Evolutionary conservation across 306 rosid genomes (phyloP), one percentile per base, ranked within the genome.

Genomic region (Styphnolobium japonicum): DNA sequence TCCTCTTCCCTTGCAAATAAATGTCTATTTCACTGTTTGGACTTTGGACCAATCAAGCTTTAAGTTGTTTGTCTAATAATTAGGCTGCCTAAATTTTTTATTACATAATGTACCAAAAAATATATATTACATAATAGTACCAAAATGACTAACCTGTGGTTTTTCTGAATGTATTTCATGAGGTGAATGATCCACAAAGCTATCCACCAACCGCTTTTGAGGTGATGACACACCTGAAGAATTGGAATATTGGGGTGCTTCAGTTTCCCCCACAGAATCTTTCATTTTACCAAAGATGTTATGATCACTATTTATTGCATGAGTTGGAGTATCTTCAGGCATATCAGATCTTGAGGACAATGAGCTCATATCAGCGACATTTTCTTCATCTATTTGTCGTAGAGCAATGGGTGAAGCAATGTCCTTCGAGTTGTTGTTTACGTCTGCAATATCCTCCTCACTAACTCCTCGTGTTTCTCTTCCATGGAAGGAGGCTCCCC

Each of bases 401-500:
- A 48, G 22, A 36, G 16, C 45, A 36, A 53, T 18, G 2, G 81
- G 46, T 19, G 86, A 82, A 23, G 14, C 69, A 65, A 21, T 53
- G 1, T 58, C 83, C 19, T 78, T 77, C 21, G 76, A 77, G 64
- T 66, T 62, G 12, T 66, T 73, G 58, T 46, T 82, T 21, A 6
- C 55, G 64, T 76, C 86, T 7, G 6, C 71, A 49, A 63, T 45
- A 80, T 78, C 61, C 19, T 43, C 80, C 34, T 43, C 86, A 39
- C 4, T 79, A 23, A 16, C 36, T 68, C 51, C 71, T 0, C 40
- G 75, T 7, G 48, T 25, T 23, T 72, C 81, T 76, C 71, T 71
- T 15, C 55, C 76, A 65, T 79, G 80, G 19, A 83, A 55, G 2
- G 88, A 75, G 63, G 85, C 39, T 57, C 84, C 92, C 86, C 89